These are phyloP conservation scores for Toxoplasma gondii DNA, from an alignment of 169 alveolate genomes.

Conservation along the genomic window DNA sequence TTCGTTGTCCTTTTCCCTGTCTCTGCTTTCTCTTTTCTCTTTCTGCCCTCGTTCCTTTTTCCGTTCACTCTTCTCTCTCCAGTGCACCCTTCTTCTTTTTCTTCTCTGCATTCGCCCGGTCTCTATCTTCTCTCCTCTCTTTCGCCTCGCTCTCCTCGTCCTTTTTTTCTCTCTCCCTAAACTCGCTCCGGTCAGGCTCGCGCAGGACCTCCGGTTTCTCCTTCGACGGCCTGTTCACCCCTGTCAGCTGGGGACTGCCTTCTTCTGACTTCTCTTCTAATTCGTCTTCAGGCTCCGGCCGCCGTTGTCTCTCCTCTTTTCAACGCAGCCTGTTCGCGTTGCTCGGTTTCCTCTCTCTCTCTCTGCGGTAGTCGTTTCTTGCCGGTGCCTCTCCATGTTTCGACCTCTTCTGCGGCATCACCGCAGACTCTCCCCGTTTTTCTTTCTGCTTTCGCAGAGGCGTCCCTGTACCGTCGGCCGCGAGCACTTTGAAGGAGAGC, in stretches of 20 bases:
- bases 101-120: not conserved
- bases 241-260: too few relatives aligned
- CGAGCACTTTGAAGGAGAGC: not conserved
- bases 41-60: not conserved
- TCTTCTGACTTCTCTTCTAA: too few relatives aligned
- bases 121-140: not conserved
- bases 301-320: not conserved
- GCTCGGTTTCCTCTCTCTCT: not conserved
- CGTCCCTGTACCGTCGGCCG: constrained; percentile 35
- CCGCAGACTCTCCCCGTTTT: not conserved
- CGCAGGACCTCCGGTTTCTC: not conserved
- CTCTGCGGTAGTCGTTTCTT: not conserved
- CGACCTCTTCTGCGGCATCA: not conserved
- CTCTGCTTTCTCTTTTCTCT: too few relatives aligned
- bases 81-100: too few relatives aligned
- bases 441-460: constrained; percentile 31
- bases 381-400: not conserved
- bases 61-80: not conserved
- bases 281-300: not conserved
- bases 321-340: not conserved
- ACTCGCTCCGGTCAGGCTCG: not conserved
- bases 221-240: too few relatives aligned
- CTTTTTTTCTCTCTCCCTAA: not conserved
- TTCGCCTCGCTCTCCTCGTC: not conserved
- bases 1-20: not conserved